These are phyloP conservation scores for Acorus calamus DNA, from an alignment of 106 monocot species.

Conservation along the genomic window DNA sequence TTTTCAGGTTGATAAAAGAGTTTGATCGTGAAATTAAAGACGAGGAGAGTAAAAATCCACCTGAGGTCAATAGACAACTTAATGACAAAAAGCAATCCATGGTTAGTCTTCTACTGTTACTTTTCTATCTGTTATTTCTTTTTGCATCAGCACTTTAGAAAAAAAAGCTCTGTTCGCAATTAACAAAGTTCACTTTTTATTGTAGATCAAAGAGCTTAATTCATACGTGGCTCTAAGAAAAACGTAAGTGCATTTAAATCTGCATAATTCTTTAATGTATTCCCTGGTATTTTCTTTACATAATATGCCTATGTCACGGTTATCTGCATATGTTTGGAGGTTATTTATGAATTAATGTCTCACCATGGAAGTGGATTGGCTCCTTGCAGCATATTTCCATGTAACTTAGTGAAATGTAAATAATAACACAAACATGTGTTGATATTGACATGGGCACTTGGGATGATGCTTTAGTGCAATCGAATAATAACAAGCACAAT, in stretches of 20 bases:
- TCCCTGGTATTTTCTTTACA: no score
- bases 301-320: no score
- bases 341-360: no score
- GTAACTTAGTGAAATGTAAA: no score
- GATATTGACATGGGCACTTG: no score
- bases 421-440: no score
- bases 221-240: constrained; percentile 89
- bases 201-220: constrained; percentile 97
- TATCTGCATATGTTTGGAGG: no score
- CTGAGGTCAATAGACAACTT: constrained; percentile 69
- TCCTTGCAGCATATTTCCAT: no score
- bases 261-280: no score
- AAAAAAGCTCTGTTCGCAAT: not conserved
- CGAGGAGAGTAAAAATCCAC: constrained; percentile 55
- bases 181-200: constrained; percentile 2
- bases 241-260: constrained; percentile 49
- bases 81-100: constrained; percentile 92
- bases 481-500: no score
- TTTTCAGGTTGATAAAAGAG: constrained; percentile 80
- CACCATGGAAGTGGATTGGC: no score
- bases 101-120: constrained; percentile 37
- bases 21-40: constrained; percentile 95
- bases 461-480: no score
- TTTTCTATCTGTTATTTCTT: not conserved
- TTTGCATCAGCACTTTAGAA: not conserved